These are phyloP conservation scores for Penicillium cataractarum DNA, from an alignment of 495 filamentous ascomycete species.

Conservation along the genomic window DNA sequence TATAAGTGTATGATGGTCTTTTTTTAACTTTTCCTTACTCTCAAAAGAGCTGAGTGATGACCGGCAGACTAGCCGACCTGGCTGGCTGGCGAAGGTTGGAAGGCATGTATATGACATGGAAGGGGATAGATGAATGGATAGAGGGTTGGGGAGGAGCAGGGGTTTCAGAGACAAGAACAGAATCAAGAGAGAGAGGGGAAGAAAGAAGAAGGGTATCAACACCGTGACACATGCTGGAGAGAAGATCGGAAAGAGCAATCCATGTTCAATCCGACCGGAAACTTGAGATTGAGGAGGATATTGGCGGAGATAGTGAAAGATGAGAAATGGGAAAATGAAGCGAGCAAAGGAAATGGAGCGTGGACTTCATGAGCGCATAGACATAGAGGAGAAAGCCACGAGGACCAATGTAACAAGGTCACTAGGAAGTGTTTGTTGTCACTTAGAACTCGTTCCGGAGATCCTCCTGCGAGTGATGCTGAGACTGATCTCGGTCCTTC, in stretches of 20 bases:
- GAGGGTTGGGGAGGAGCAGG: slow-evolving; percentile 1
- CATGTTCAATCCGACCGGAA: slow-evolving; percentile 17
- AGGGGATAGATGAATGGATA: slow-evolving; percentile 6
- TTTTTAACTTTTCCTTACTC: slow-evolving; percentile 19
- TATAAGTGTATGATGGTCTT: slow-evolving; percentile 2
- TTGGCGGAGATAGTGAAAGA: slow-evolving; percentile 20
- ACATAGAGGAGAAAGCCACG: slow-evolving; percentile 16
- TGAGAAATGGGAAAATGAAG: slow-evolving; percentile 24
- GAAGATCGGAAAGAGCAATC: slow-evolving; percentile 22
- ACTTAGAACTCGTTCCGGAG: slow-evolving; percentile 42
- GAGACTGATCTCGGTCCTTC: slow-evolving; percentile 46
- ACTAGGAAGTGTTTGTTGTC: slow-evolving; percentile 9
- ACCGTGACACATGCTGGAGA: slow-evolving; percentile 50
- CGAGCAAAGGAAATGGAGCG: slow-evolving; percentile 17
- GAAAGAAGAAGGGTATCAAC: slow-evolving; percentile 49
- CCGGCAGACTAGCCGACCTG: slow-evolving; percentile 1
- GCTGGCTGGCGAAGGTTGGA: slow-evolving; percentile 10
- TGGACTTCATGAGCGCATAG: slow-evolving; percentile 45
- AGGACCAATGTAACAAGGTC: slow-evolving; percentile 12
- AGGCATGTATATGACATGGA: slow-evolving; percentile 11
- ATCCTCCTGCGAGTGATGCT: slow-evolving; percentile 45
- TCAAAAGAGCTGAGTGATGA: slow-evolving; percentile 9
- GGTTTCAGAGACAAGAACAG: slow-evolving; percentile 20
- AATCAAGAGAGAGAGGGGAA: slow-evolving; percentile 20
- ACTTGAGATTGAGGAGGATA: slow-evolving; percentile 15